Evolutionary conservation across 2,329 filamentous ascomycete species (phyloP).

Genomic region (Blastomyces percursus): DNA sequence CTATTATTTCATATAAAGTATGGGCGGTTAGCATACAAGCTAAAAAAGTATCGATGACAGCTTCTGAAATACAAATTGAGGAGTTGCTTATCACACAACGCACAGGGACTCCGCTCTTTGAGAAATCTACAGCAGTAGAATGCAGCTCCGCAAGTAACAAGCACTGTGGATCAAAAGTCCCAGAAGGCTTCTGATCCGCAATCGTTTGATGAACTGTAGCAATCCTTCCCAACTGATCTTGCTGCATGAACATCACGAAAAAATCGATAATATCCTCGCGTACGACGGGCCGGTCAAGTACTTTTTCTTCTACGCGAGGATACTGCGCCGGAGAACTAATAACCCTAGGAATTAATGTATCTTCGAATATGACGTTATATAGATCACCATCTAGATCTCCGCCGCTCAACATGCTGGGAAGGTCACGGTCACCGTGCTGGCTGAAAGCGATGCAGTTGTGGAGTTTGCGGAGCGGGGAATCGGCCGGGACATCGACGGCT

Average conservation of each 20-base stretch:
- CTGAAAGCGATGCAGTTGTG: slow-evolving; percentile 72
- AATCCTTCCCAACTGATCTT: slow-evolving; percentile 55
- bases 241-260: slow-evolving; percentile 67
- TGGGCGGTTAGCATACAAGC: slow-evolving; percentile 26
- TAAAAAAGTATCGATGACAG: slow-evolving; percentile 30
- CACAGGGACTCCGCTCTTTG: slow-evolving; percentile 57
- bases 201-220: slow-evolving; percentile 53
- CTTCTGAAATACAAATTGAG: slow-evolving; percentile 19
- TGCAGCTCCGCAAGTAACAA: slow-evolving; percentile 50
- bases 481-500: slow-evolving; percentile 43
- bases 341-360: slow-evolving; percentile 34
- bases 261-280: slow-evolving; percentile 63
- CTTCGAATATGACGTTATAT: slow-evolving; percentile 69
- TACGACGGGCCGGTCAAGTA: slow-evolving; percentile 51
- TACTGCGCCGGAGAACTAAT: slow-evolving; percentile 59
- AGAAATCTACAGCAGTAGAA: slow-evolving; percentile 64
- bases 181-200: slow-evolving; percentile 45
- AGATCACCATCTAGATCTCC: slow-evolving; percentile 78
- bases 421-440: slow-evolving; percentile 56
- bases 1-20: slow-evolving; percentile 4
- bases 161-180: slow-evolving; percentile 46
- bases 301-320: slow-evolving; percentile 43
- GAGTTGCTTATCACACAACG: not conserved
- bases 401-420: slow-evolving; percentile 68
- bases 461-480: slow-evolving; percentile 51